phyloP scores from a whole-genome alignment of 2,329 filamentous ascomycete species.

The Exophiala lecanii-corni region DNA sequence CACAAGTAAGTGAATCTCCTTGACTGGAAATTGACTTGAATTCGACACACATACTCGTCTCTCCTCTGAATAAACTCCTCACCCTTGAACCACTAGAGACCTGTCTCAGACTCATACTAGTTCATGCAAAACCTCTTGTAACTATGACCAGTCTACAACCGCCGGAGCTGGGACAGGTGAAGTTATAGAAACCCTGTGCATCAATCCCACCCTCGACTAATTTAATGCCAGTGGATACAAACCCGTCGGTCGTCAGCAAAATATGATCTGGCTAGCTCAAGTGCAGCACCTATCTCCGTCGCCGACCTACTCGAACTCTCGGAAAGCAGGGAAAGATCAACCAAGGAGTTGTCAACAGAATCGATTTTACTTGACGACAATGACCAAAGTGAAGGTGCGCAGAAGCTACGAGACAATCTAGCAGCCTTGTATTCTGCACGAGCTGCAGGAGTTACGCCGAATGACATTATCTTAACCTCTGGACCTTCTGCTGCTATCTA shows the following conservation, averaged over 20 bases:
- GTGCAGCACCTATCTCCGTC: constrained; percentile 68
- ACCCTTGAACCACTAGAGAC: no score
- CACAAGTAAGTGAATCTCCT: no score
- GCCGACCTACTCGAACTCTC: constrained; percentile 60
- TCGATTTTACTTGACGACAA: constrained; percentile 27
- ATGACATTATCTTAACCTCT: constrained; percentile 70
- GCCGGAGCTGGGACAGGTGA: no score
- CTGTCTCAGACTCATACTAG: no score
- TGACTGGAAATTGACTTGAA: no score
- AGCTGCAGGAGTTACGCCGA: constrained; percentile 45
- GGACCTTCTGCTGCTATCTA: constrained; percentile 85
- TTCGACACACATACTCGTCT: no score
- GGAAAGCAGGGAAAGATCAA: constrained; percentile 33
- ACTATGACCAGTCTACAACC: no score
- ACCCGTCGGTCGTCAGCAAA: constrained; percentile 48
- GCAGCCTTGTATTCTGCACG: constrained; percentile 42
- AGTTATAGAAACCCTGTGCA: no score
- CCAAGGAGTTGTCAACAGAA: constrained; percentile 18
- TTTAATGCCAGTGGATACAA: constrained; percentile 57
- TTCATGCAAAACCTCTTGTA: no score
- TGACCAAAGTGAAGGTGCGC: constrained; percentile 28
- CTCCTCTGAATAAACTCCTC: no score
- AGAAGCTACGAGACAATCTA: constrained; percentile 29
- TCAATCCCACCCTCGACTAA: no score
- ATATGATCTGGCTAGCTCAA: constrained; percentile 75